Evolutionary conservation across 768 basidiomycete genomes (phyloP), one percentile per base, ranked within the genome.

Genomic region (Serpula lacrymans): DNA sequence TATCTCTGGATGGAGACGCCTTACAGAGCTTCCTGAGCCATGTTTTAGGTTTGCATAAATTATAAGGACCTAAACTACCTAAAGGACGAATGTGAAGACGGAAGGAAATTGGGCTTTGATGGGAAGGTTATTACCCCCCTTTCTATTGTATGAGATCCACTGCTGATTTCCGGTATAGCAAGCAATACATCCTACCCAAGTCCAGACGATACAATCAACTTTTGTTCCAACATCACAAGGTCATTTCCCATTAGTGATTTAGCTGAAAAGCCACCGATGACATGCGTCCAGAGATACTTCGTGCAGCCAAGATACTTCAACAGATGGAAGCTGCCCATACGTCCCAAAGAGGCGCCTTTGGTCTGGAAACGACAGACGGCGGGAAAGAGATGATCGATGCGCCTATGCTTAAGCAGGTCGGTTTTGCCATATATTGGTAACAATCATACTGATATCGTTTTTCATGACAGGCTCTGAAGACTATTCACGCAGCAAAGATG

Each of bases 141-240:
- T 30, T 26, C 7, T 32, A 10, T 23, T 42, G 46, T 39, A n/a
- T 18, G 20, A 40, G 17, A 18, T 37, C 16, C 21, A 45, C 24
- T 22, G n/a, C 20, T 25, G 21, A n/a, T 32, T 26, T 39, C 30
- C 24, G 30, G 22, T 42, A 14, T 58, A 92, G 89, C 94, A 97
- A 92, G 90, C 87, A 2, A 94, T 97, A 28, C 94, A 97, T 59
- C 94, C 94, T 0, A 66, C 68, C 18, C 94, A 97, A 61, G 77
- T 95, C 4, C 73, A 75, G 24, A 70, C 75, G 6, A 88, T 94
- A 18, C 87, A 94, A 45, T 63, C 73, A 5, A 81, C 84, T 1
- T 97, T 86, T 58, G 77, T 88, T 0, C 93, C 93, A 0, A 80
- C 80, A 0, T 59, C 68, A 13, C 62, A 78, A 63, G 90, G 91